Percentiles rank a stretch among this genome's conserved stretches.
Evolutionary conservation across 805 yeast species (phyloP).

Genomic region (Teunomyces lycoperdinae): DNA sequence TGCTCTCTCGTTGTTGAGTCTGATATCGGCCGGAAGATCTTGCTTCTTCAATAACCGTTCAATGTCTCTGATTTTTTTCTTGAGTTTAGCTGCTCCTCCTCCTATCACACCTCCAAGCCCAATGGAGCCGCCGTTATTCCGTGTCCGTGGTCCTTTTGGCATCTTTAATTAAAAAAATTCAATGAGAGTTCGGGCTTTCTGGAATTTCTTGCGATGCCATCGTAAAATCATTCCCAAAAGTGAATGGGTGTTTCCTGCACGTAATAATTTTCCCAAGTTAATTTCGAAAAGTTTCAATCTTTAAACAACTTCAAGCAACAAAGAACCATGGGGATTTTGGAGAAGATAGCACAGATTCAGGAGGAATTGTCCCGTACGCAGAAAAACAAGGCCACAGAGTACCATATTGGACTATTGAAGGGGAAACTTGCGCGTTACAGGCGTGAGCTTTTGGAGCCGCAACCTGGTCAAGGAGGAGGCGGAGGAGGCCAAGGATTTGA

Average conservation of each 20-base stretch:
- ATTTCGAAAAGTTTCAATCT: too few relatives aligned
- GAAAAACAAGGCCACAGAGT: conserved; percentile 96
- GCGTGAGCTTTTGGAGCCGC: conserved; percentile 88
- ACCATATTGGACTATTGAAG: conserved; percentile 89
- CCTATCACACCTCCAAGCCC: conserved; percentile 30
- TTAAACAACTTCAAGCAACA: too few relatives aligned
- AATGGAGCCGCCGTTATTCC: conserved; percentile 18
- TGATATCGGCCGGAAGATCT: conserved; percentile 59
- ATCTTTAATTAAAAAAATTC: conserved; percentile 4
- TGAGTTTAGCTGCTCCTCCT: conserved; percentile 53
- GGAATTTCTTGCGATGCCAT: neutral
- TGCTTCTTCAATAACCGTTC: conserved; percentile 66
- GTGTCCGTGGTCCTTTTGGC: conserved; percentile 18
- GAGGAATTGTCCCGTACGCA: conserved; percentile 94
- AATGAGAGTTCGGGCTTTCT: neutral
- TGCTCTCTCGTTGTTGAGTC: conserved; percentile 73
- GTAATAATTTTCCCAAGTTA: neutral
- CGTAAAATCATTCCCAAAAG: neutral
- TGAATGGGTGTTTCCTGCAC: neutral
- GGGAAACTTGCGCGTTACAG: conserved; percentile 93
- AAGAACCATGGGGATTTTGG: conserved; percentile 30
- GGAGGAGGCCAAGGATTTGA: conserved; percentile 89
- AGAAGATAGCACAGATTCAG: conserved; percentile 85
- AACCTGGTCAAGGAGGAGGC: conserved; percentile 67
- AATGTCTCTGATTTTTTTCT: conserved; percentile 83